Percentiles rank a stretch among this genome's conserved stretches.
phyloP scores from a whole-genome alignment of 805 yeast genomes.

The Ogataea thermomethanolica region DNA sequence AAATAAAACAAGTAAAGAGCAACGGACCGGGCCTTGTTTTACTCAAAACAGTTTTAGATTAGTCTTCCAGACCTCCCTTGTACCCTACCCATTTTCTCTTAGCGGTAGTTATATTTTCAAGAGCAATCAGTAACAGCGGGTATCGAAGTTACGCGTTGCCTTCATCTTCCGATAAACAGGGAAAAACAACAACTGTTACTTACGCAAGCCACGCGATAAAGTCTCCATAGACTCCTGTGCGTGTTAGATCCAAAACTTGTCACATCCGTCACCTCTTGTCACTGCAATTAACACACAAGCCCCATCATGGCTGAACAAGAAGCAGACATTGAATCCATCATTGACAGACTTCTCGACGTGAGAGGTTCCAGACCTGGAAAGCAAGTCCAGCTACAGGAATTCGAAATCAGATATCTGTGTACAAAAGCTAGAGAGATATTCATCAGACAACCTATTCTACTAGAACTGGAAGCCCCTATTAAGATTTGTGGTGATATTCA shows the following conservation, averaged over 20 bases:
- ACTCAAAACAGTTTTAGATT: constrained; percentile 10
- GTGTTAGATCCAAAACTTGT: constrained; percentile 4
- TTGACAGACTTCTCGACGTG: constrained; percentile 93
- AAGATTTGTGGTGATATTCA: constrained; percentile 97
- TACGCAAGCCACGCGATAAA: not conserved
- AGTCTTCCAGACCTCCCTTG: constrained; percentile 3
- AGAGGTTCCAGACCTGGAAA: constrained; percentile 98
- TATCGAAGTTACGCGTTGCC: constrained; percentile 12
- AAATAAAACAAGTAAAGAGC: constrained; percentile 18
- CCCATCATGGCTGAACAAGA: constrained; percentile 41
- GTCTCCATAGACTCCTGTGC: not conserved
- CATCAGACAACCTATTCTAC: constrained; percentile 92
- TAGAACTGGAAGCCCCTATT: constrained; percentile 96
- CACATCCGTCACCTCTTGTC: constrained; percentile 8
- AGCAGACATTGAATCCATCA: constrained; percentile 94
- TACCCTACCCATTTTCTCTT: not conserved
- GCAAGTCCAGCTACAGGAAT: constrained; percentile 90
- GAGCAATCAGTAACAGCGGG: constrained; percentile 15
- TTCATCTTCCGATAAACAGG: constrained; percentile 4
- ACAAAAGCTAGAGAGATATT: constrained; percentile 97
- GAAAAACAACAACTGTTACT: constrained; percentile 3
- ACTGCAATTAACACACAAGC: constrained; percentile 2
- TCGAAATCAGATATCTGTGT: constrained; percentile 91
- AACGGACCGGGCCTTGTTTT: constrained; percentile 13
- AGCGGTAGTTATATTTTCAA: constrained; percentile 5